Base-by-base conservation (phyloP, 2,329 filamentous ascomycete species). In the Colletotrichum godetiae region DNA sequence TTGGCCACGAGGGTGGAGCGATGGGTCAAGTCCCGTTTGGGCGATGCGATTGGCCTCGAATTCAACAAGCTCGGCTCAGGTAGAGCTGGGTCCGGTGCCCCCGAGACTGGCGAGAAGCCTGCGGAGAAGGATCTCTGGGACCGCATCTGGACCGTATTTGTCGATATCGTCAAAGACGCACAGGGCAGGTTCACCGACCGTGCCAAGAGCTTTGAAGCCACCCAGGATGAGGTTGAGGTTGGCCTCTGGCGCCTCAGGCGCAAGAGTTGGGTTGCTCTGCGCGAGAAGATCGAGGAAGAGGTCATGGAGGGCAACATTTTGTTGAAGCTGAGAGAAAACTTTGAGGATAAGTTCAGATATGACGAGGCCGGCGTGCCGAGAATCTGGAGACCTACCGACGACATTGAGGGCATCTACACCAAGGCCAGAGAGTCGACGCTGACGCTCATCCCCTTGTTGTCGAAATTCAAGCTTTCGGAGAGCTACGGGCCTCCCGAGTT, bases 291-390 rank as follows among this genome's bases (percentile, higher is more conserved):
- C 75, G 96, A 98, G 46, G 97, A 99, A 80, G 97, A 99, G 84
- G 94, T 98, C 80, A 97, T 97, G 92, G 97, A 98, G 84, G 96
- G 96, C 78, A 99, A 98, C 80, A 92, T 99, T 67, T 86, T 98
- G 42, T 88, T 98, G 77, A 99, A 99, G 86, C 90, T 99, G 64
- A 92, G 97, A 46, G 97, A 99, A 83, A 98, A 98, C 85, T 99
- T 99, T 77, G 97, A 99, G 84, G 97, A 99, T 86, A 98, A 98
- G 84, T 99, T 99, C 89, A 93, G 97, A 76, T 99, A 99, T 79
- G 97, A 99, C 79, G 95, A 98, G 73, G 92, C 92, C 7, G 97
- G 97, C 31, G 97, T 99, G 5, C 97, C 97, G 5, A 90, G 97
- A 73, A 98, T 99, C 83, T 99, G 97, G 97, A 92, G 95, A 29